Evolutionary conservation across 441 rosid genomes (phyloP), one percentile per base, ranked within the genome.

Genomic region (Biscutella auriculata): DNA sequence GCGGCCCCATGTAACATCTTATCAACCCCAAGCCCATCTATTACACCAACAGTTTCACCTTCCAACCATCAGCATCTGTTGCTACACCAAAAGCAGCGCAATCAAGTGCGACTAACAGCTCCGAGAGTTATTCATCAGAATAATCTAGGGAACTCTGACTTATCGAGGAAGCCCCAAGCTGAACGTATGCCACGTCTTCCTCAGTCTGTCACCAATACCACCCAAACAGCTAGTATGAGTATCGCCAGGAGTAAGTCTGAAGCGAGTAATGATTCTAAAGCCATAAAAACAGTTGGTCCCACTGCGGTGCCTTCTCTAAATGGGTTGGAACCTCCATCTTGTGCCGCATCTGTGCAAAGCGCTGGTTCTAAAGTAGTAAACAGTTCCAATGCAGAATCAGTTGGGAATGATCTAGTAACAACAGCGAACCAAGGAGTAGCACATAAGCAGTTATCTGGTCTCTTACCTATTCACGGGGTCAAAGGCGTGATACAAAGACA

Each of bases 21-120:
- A 45, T 32, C 85, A 27, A 50, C 78, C 44, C 41, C 70, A 57
- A 80, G 69, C 60, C 89, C 80, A 65, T 65, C 86, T 57, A 64
- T 63, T 72, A 53, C 84, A 46, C 72, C 86, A n/a, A 54, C 83
- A 27, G 59, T 67, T 25, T 59, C 78, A 53, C 69, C 79, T 62
- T 72, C 91, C 53, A 89, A 71, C 72, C 87, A 83, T 57, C 96
- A 79, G 76, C 86, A 80, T 73, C 56, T 77, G 70, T 88, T 75
- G 68, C 59, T 73, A 57, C 84, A 74, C 45, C 96, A 76, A 75
- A 88, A 83, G 76, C 90, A 81, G 76, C 68, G 74, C 42, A 76
- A 65, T 71, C 89, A 81, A 62, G 65, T 72, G 66, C 95, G 79
- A 41, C 47, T 75, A 45, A 37, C 74, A 36, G 70, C 65, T 56